Base-by-base conservation (phyloP, 2,329 filamentous ascomycete genomes). In the Thermochaetoides dissita region DNA sequence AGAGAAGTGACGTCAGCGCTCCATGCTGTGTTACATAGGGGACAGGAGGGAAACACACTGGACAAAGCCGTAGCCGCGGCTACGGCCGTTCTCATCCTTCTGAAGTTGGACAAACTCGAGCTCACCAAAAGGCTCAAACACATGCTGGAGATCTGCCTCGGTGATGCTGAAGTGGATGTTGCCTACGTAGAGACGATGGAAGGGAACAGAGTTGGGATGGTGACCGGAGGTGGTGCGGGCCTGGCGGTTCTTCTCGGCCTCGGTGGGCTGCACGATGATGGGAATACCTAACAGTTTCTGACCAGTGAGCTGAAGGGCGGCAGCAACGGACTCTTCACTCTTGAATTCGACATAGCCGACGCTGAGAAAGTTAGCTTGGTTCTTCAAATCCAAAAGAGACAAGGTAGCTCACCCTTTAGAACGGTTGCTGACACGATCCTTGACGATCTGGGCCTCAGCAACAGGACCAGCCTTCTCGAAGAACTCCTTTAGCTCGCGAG, bases 151-250 rank as follows among this genome's bases (percentile, higher is more conserved):
- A 65, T 98, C 93, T 61, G 81, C 79, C 66, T 98, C 91, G 59
- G 87, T 95, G 61, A 98, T 94, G 61, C 87, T 95, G 74, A 98
- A 98, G 69, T 98, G 91, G 54, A 98, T 96, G 62, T 98, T 98
- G 64, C 91, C 91, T 53, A 98, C 89, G 63, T 96, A 98, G 46
- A 98, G 81, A 53, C 93, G 84, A 66, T 98, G 91, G 69, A 96
- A 96, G 24, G 91, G 91, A 46, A 94, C 81, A 47, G 84, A 82
- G 59, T 88, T 88, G 46, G 82, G 79, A 53, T 85, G 76, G 45
- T 72, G 78, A 51, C 73, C 72, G 39, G 71, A 64, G 40, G 84
- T 76, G 50, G 76, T 89, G 53, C 89, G 86, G 50, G 87, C 86
- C 70, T 94, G 89, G 55, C 91, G 87, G 60, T 98, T 98, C 72